Percentiles rank a stretch among this genome's conserved stretches.
Conservation (phyloP, 2,329 filamentous ascomycete species). For the Emergomyces orientalis region DNA sequence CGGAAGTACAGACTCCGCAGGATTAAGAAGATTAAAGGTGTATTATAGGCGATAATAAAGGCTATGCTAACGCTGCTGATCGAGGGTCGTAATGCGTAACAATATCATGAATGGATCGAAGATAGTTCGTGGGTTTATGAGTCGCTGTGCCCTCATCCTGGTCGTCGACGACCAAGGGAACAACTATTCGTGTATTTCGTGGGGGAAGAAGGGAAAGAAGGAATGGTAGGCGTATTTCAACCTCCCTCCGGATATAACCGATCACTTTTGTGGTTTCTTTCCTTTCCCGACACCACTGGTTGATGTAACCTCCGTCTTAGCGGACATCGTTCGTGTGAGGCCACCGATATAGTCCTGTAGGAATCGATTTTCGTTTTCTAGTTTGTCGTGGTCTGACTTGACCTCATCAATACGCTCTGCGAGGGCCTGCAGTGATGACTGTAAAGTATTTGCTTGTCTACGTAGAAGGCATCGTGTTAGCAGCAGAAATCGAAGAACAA, state of each 20-base stretch:
- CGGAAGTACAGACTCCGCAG: background rate
- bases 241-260: conserved; percentile 3
- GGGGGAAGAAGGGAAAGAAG: conserved; percentile 4
- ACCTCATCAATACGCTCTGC: conserved; percentile 93
- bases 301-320: conserved; percentile 47
- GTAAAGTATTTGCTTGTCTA: conserved; percentile 80
- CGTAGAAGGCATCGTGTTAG: conserved; percentile 6
- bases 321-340: conserved; percentile 64
- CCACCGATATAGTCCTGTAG: conserved; percentile 97
- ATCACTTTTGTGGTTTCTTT: conserved; percentile 34
- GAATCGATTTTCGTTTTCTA: conserved; percentile 95
- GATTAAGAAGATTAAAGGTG: conserved; percentile 13
- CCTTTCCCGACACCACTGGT: conserved; percentile 40
- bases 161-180: conserved; percentile 3
- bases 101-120: conserved; percentile 11
- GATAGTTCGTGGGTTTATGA: conserved; percentile 9
- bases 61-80: conserved; percentile 11
- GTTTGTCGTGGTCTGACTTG: conserved; percentile 87
- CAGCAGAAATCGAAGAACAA: background rate
- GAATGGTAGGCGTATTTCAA: background rate
- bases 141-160: background rate
- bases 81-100: conserved; percentile 13
- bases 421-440: conserved; percentile 79
- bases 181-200: background rate
- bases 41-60: conserved; percentile 11